Base-by-base conservation (phyloP, 495 filamentous ascomycete genomes). In the Amorphotheca resinae region DNA sequence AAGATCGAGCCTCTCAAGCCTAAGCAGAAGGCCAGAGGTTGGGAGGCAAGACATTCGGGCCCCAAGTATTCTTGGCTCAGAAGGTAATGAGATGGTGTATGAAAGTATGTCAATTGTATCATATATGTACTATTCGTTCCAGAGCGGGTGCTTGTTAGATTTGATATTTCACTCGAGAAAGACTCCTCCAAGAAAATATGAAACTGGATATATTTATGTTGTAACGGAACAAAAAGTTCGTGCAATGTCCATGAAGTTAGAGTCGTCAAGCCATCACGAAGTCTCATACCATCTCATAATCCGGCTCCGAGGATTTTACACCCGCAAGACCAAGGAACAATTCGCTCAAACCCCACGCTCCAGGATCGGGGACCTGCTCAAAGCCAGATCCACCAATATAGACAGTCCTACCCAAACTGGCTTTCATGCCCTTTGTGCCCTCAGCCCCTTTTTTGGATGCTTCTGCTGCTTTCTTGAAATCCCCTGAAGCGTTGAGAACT, bases 321-420 rank as follows among this genome's bases (percentile, higher is more conserved):
- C 55, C 74, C 0, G 81, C 82, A 47, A 98, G 45, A 0, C 88
- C 91, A 42, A 69, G 63, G 59, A 94, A 77, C 56, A 98, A 87
- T 52, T 78, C 75, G 16, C 70, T 81, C 51, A 94, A 64, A 30
- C 85, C 93, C 69, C 75, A 82, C 18, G 91, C 91, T 5, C 91
- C 91, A 1, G 91, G 91, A 61, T 98, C 91, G 14, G 89, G 87
- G 6, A 95, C 76, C 51, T 84, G 73, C 52, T 84, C 73, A 53
- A 71, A 84, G 0, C 79, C 80, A 41, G 81, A 70, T n/a, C 87
- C 80, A 30, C 87, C 88, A 45, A 98, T 79, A 64, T 98, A 98
- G 11, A 95, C 89, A 5, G 82, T 79, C 46, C 91, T 69, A 4
- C 91, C 91, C 21, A 98, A 63, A 52, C 77, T 88, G 25, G 91